Evolutionary conservation across 164 flowering plant species (phyloP).

Genomic region (Liquidambar formosana): DNA sequence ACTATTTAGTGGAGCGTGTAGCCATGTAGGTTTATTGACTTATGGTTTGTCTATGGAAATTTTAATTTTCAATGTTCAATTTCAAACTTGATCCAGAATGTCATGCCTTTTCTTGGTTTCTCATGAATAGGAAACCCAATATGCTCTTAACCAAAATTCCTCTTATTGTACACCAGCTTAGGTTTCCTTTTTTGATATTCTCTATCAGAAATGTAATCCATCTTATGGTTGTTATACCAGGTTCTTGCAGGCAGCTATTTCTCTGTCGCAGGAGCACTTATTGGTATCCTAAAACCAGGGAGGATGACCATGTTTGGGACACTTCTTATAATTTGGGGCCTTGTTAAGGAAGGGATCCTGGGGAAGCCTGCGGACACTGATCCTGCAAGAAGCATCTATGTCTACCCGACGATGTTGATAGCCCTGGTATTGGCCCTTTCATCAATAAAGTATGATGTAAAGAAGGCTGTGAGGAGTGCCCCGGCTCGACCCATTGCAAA

Average conservation of each 20-base stretch:
- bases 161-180: too few species aligned
- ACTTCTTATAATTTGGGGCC: constrained; percentile 86
- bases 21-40: too few species aligned
- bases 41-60: too few species aligned
- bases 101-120: too few species aligned
- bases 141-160: too few species aligned
- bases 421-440: constrained; percentile 76
- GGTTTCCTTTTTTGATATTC: too few species aligned
- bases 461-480: constrained; percentile 50
- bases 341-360: constrained; percentile 87
- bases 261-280: constrained; percentile 80
- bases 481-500: constrained; percentile 64
- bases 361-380: constrained; percentile 68
- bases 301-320: constrained; percentile 98
- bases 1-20: too few species aligned
- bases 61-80: too few species aligned
- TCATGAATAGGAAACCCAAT: too few species aligned
- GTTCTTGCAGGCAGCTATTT: constrained; percentile 98
- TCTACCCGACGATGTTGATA: constrained; percentile 83
- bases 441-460: constrained; percentile 69
- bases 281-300: constrained; percentile 75
- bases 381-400: constrained; percentile 66
- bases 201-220: not conserved
- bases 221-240: constrained; percentile 31
- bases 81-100: too few species aligned